Conservation (phyloP, 2,329 filamentous ascomycete species). For the Microdochium paspali region DNA sequence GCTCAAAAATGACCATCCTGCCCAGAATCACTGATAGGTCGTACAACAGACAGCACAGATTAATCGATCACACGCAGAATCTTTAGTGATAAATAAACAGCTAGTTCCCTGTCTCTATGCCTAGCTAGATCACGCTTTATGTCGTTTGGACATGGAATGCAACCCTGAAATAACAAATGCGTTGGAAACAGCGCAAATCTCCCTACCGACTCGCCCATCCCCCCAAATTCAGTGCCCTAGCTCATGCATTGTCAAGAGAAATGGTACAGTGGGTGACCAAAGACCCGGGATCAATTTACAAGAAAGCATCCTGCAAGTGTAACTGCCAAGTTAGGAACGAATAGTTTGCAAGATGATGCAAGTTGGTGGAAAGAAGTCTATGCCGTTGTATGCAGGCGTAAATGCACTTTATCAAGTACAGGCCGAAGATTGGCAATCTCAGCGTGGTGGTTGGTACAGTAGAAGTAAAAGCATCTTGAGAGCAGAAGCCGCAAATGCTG, state of each 20-base stretch:
- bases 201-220: background rate
- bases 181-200: no score
- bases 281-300: background rate
- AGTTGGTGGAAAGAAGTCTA: slow-evolving; percentile 12
- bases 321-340: slow-evolving; percentile 1
- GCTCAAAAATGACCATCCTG: no score
- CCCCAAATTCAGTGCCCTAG: background rate
- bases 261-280: background rate
- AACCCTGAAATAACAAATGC: no score
- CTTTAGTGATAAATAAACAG: no score
- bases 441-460: background rate
- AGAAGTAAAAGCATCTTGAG: background rate
- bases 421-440: slow-evolving; percentile 8
- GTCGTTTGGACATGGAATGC: no score
- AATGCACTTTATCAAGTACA: slow-evolving; percentile 10
- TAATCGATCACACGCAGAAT: no score
- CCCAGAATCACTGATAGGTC: no score
- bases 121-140: no score
- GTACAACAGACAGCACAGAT: no score
- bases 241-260: background rate
- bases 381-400: slow-evolving; percentile 13
- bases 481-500: background rate
- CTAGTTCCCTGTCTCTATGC: no score
- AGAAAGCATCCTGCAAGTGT: background rate
- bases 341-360: slow-evolving; percentile 2